phyloP scores from a whole-genome alignment of 495 filamentous ascomycete species.

The Cryomyces antarcticus region DNA sequence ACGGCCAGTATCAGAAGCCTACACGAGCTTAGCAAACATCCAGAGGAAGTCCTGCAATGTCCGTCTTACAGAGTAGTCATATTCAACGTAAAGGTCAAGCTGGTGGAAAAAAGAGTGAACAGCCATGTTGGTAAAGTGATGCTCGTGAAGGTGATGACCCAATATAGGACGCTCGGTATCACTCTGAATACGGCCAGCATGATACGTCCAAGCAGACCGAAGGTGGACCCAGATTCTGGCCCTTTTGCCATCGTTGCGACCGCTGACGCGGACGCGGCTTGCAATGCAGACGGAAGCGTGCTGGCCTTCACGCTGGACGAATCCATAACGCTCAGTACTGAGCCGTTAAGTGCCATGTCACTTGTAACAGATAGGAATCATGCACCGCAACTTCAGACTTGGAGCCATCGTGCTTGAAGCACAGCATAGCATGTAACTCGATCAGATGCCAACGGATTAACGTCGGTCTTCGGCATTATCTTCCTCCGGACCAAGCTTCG shows the following conservation, averaged over 20 bases:
- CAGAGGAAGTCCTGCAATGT: conserved; percentile 84
- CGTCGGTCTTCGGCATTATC: too few species aligned
- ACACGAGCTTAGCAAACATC: conserved; percentile 87
- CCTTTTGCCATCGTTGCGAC: neutral
- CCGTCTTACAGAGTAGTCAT: conserved; percentile 93
- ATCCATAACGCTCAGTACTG: too few species aligned
- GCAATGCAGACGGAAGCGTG: neutral
- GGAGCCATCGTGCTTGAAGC: too few species aligned
- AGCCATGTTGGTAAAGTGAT: conserved; percentile 78
- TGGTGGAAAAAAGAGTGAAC: conserved; percentile 88
- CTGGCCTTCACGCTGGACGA: too few species aligned
- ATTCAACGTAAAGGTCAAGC: conserved; percentile 93
- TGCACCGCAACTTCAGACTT: too few species aligned
- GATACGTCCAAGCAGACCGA: conserved; percentile 17
- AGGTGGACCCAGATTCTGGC: neutral
- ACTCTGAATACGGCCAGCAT: conserved; percentile 33
- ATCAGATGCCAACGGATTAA: too few species aligned
- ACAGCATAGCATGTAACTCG: too few species aligned
- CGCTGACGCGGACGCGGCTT: neutral
- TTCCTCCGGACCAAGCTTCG: too few species aligned
- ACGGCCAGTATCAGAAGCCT: conserved; percentile 75
- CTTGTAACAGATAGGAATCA: too few species aligned
- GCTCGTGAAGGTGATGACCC: conserved; percentile 63
- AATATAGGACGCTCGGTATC: conserved; percentile 62
- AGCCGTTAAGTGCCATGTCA: too few species aligned